Evolutionary conservation across 1,284 basidiomycete genomes (phyloP).

Genomic region (Leccinum fallax): DNA sequence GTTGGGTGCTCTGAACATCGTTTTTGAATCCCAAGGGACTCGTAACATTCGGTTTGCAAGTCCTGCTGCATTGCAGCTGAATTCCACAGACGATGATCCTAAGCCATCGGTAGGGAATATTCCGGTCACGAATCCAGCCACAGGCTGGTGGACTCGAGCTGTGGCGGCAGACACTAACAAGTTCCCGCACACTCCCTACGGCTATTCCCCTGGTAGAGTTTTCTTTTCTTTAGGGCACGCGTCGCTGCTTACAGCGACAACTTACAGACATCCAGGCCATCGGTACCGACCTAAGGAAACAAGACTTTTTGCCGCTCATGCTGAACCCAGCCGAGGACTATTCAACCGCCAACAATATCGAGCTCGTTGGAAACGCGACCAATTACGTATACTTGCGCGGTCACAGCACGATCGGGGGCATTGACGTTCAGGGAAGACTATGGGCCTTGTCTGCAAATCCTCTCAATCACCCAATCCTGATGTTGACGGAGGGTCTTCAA

Average conservation of each 20-base stretch:
- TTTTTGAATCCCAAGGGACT: conserved; percentile 14
- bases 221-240: not conserved
- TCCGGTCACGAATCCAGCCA: conserved; percentile 13
- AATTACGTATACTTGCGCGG: too few species aligned
- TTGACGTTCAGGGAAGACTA: conserved; percentile 3
- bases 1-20: conserved; percentile 16
- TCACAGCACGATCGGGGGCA: too few species aligned
- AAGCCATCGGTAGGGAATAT: not conserved
- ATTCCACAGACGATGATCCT: not conserved
- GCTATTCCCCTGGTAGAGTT: conserved; percentile 10
- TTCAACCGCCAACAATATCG: not conserved
- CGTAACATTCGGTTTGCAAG: conserved; percentile 20
- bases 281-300: conserved; percentile 1
- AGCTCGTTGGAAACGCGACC: conserved; percentile 3
- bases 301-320: not conserved
- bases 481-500: not conserved
- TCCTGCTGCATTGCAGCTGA: conserved; percentile 1
- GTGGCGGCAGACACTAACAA: not conserved
- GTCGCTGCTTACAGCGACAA: not conserved
- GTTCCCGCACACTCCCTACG: conserved; percentile 8
- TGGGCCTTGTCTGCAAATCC: not conserved
- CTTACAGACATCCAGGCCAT: conserved; percentile 16
- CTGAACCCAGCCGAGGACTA: conserved; percentile 8
- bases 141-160: conserved; percentile 19
- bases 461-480: conserved; percentile 3